phyloP scores from a whole-genome alignment of 306 rosid genomes.

The Medicago arabica region DNA sequence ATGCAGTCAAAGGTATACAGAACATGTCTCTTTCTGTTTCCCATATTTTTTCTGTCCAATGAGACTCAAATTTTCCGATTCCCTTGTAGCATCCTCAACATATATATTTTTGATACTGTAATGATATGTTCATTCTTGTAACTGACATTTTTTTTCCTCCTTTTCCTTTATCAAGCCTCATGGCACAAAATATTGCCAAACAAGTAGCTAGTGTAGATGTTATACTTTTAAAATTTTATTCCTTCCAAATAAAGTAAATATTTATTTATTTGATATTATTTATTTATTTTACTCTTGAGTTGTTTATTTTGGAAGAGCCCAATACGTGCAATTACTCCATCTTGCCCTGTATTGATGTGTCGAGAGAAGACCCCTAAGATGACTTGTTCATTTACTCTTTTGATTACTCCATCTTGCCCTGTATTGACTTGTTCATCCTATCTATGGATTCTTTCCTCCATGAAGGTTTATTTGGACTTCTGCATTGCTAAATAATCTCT shows the following conservation, averaged over 20 bases:
- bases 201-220: not conserved
- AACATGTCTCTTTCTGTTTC: conserved; percentile 45
- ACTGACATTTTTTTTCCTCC: conserved; percentile 14
- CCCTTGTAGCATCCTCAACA: conserved; percentile 46
- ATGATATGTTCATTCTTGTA: conserved; percentile 52
- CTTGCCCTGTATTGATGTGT: not conserved
- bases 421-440: too few relatives aligned
- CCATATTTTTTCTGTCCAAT: conserved; percentile 43
- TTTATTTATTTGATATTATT: not conserved
- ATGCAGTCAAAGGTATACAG: conserved; percentile 50
- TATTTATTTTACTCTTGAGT: not conserved
- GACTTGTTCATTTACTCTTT: not conserved
- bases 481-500: too few relatives aligned
- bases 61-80: conserved; percentile 38
- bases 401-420: too few relatives aligned
- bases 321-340: not conserved
- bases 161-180: not conserved
- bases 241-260: not conserved
- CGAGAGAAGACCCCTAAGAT: not conserved
- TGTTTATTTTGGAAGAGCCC: not conserved
- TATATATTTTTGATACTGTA: conserved; percentile 45
- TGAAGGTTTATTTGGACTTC: not conserved
- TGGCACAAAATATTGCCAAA: not conserved
- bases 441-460: too few relatives aligned
- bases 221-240: not conserved